Conservation (phyloP, 148 eudicot genomes). For the Silene uniflora region DNA sequence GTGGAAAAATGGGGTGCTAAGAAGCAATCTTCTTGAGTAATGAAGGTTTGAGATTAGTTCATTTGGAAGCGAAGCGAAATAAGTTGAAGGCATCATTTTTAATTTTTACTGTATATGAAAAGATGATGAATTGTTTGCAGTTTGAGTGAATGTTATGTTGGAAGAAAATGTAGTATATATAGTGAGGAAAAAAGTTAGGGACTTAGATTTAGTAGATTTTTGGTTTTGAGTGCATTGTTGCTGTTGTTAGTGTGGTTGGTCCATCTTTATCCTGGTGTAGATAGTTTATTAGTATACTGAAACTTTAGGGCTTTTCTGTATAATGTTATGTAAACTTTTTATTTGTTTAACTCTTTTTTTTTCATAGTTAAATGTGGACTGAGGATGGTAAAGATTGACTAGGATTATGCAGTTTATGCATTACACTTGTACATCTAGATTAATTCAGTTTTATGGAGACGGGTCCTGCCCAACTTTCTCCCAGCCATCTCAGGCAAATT, state of each 20-base stretch:
- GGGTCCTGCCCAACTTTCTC: conserved; percentile 10
- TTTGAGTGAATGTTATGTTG: conserved; percentile 18
- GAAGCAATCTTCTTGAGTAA: conserved; percentile 21
- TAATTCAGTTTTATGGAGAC: background rate
- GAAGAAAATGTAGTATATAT: conserved; percentile 11
- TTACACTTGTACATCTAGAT: background rate
- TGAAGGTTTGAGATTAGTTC: conserved; percentile 21
- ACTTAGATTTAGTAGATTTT: conserved; percentile 7
- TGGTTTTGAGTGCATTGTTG: conserved; percentile 3
- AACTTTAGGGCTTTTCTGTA: conserved; percentile 5
- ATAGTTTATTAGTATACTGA: background rate
- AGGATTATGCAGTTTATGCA: conserved; percentile 12
- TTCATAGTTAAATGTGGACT: conserved; percentile 4
- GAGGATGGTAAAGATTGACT: conserved; percentile 11
- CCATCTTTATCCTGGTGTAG: conserved; percentile 20
- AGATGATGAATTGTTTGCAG: background rate
- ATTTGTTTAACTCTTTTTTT: background rate
- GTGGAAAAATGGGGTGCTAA: conserved; percentile 22
- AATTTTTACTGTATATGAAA: background rate
- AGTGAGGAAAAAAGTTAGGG: background rate
- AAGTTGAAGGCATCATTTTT: conserved; percentile 22
- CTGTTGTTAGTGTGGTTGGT: conserved; percentile 21
- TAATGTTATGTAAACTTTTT: background rate
- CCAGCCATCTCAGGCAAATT: background rate
- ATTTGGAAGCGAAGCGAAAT: conserved; percentile 4